Conservation (phyloP, 2,329 filamentous ascomycete genomes). For the Fusarium chlamydosporum region DNA sequence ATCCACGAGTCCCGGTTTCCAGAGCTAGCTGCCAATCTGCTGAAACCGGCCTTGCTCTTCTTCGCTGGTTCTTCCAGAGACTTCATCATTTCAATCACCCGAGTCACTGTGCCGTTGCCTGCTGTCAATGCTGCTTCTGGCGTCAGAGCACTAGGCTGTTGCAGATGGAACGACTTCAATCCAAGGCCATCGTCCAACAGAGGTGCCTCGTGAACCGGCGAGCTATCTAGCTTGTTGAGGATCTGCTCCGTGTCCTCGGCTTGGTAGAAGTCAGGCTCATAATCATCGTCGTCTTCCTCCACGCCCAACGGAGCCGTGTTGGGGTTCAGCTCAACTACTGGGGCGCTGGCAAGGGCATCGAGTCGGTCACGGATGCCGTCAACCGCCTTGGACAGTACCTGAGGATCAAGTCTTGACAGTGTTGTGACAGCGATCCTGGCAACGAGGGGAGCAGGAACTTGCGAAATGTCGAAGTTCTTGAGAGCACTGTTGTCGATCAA, state of each 20-base stretch:
- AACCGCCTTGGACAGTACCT: slow-evolving; percentile 79
- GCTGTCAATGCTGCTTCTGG: slow-evolving; percentile 79
- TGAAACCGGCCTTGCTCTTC: slow-evolving; percentile 80
- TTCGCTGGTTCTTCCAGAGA: slow-evolving; percentile 77
- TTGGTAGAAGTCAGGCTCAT: slow-evolving; percentile 87
- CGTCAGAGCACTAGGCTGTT: slow-evolving; percentile 80
- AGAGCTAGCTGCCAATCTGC: slow-evolving; percentile 84
- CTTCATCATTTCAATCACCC: slow-evolving; percentile 84
- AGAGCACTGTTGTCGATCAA: slow-evolving; percentile 80
- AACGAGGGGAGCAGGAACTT: slow-evolving; percentile 81
- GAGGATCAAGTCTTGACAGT: slow-evolving; percentile 77
- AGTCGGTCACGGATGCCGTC: slow-evolving; percentile 71
- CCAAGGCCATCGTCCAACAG: slow-evolving; percentile 63
- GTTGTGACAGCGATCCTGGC: slow-evolving; percentile 86
- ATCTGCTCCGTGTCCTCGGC: slow-evolving; percentile 84
- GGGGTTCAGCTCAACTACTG: slow-evolving; percentile 65
- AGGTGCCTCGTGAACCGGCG: slow-evolving; percentile 65
- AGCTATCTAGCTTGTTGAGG: slow-evolving; percentile 80
- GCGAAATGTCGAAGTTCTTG: slow-evolving; percentile 84
- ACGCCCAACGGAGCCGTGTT: slow-evolving; percentile 74
- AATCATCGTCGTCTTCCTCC: slow-evolving; percentile 87
- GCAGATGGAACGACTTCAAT: slow-evolving; percentile 84
- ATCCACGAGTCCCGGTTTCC: slow-evolving; percentile 93
- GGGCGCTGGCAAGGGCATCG: slow-evolving; percentile 60
- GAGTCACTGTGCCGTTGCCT: slow-evolving; percentile 79